Base-by-base conservation (phyloP, 2,329 filamentous ascomycete species). In the Colletotrichum salicis region DNA sequence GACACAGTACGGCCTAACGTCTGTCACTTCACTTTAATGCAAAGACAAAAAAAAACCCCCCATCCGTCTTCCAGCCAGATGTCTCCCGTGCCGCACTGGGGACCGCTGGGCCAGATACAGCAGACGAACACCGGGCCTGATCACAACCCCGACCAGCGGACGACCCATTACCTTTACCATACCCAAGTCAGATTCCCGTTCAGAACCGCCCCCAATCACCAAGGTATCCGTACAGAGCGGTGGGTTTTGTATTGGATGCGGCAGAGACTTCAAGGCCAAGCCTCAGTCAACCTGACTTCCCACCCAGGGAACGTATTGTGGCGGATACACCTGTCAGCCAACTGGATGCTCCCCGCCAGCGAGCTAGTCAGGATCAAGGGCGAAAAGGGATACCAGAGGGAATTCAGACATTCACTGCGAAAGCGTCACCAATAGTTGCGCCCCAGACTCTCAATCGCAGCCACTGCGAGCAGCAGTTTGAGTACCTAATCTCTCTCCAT, bases 101-200 rank as follows among this genome's bases (percentile, higher is more conserved):
- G 27, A 52, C 31, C 27, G n/a, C 37, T 51, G 58, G 27, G 8
- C 58, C 54, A 45, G 52, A 13, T 45, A 67, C 41, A 69, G 59
- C 52, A 48, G 59, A 72, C 65, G 70, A 72, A 72, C 70, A 37
- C 65, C 37, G 19, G 70, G 65, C 70, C 70, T 72, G 70, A 64
- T 72, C 70, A 13, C 65, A 54, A 48, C 27, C 45, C 59, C 35
- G 65, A 56, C 37, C 41, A 48, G 24, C 59, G 55, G 67, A 51
- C 45, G 27, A 67, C 27, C 27, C 59, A 33, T 41, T 41, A 58
- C 37, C 19, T 22, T 22, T 37, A 24, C 31, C 24, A 22, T 54
- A 35, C 45, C 45, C 31, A 24, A 54, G 48, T 63, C 60, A 37
- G 54, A 29, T 45, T 48, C 33, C 31, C 29, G 41, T 22, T 22